Evolutionary conservation across 225 moss, liverwort and hornwort genomes (phyloP), one percentile per base, ranked within the genome.

Genomic region (Polytrichum commune): DNA sequence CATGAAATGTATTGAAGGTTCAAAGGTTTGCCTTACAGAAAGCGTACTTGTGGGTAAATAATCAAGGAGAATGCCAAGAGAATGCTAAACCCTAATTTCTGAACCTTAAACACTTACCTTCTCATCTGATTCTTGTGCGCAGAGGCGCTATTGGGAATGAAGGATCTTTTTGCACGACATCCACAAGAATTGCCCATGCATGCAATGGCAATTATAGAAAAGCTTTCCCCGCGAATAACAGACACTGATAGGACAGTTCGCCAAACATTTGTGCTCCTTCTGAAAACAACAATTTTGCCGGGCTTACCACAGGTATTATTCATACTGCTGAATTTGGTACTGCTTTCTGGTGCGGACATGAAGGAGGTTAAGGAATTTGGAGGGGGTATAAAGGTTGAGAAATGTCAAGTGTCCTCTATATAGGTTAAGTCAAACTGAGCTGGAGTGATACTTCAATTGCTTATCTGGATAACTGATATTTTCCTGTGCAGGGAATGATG

Each of bases 121-220:
- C 27, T 54, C 63, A 0, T 65, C 55, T 76, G 65, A 24, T 46
- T 68, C 23, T 46, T 46, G 46, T 46, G 46, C 76, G 80, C 88
- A 97, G 97, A 98, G 75, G 85, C 97, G 35, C 67, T 98, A 60
- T 69, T 93, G 78, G 97, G 97, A 54, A 74, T 98, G 73, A 93
- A 84, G 73, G 94, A 98, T 75, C 80, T 98, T 53, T 89, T 98
- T 69, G 75, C 71, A 25, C 86, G 79, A 74, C 90, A 88, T 75
- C 97, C 85, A 24, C 84, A 81, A 63, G 97, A 95, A 81, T 77
- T 98, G 32, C 83, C 89, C 20, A 84, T 92, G 90, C 94, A 98
- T 72, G 88, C 89, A 53, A 81, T 93, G 77, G 78, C 83, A 29
- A 77, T 98, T 25, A 75, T 98, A 69, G 97, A 98, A 62, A 95